Evolutionary conservation across 495 filamentous ascomycete genomes (phyloP).

Genomic region (Neurospora africana): DNA sequence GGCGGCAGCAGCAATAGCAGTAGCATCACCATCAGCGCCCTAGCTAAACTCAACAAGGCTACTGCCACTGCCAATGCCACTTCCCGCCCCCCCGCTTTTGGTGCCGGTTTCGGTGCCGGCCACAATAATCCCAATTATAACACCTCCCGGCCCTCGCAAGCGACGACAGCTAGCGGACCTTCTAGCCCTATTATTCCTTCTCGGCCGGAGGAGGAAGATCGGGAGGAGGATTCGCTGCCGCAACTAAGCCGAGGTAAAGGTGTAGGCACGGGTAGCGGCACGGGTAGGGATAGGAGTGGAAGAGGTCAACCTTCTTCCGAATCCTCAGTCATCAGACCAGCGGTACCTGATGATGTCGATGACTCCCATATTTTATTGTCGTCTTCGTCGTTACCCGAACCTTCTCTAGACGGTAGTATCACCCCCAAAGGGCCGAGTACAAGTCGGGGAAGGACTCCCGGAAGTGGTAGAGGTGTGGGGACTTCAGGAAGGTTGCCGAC

Average conservation of each 20-base stretch:
- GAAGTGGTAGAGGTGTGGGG: not conserved
- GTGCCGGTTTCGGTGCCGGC: constrained; percentile 2
- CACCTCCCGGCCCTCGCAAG: constrained; percentile 30
- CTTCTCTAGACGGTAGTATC: constrained; percentile 5
- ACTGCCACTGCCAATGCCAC: too few relatives aligned
- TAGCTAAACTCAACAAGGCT: not conserved
- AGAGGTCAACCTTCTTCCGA: not conserved
- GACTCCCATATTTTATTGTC: not conserved
- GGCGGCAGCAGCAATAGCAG: too few relatives aligned
- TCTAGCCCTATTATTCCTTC: constrained; percentile 16
- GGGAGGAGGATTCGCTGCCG: not conserved
- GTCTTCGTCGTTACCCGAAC: not conserved
- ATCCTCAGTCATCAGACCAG: not conserved
- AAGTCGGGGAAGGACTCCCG: not conserved
- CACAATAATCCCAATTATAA: not conserved
- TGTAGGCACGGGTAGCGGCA: not conserved
- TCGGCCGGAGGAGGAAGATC: not conserved
- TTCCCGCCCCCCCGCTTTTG: not conserved
- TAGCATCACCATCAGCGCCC: constrained; percentile 1
- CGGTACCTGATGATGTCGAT: not conserved
- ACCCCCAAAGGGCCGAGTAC: too few relatives aligned
- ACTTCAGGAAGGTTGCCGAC: not conserved
- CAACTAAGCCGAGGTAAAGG: not conserved
- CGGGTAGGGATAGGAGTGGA: not conserved
- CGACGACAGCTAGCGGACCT: constrained; percentile 30